Base-by-base conservation (phyloP, 306 rosid species). In the Senna tora region DNA sequence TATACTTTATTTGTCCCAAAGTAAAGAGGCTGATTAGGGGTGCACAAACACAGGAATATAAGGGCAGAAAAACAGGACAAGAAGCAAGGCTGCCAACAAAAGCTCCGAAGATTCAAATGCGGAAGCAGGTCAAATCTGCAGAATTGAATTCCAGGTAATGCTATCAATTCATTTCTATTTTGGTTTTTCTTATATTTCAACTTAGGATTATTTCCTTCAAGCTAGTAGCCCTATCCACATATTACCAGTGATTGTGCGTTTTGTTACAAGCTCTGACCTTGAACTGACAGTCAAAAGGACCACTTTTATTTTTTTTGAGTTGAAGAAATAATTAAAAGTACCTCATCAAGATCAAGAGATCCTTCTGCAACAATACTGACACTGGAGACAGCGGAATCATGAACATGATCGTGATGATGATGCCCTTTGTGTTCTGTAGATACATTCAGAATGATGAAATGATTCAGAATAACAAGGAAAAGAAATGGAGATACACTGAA, bases 291-390 rank as follows among this genome's bases (percentile, higher is more conserved):
- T 28, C 33, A 49, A n/a, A 12, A 53, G 43, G 58, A 11, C 34
- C 9, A 47, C 20, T 47, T 47, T 45, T 25, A 7, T 13, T 34
- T 49, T 7, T 13, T 34, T 49, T 7, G 47, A 19, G 45, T 25
- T 3, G 32, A 12, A 70, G 49, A 75, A 42, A 75, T 50, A 0
- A 43, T 1, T 25, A 12, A 19, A 60, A 64, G 74, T 82, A 93
- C 98, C 96, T 90, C 98, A 70, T 90, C 96, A 50, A 89, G 93
- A 75, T 90, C 93, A 69, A 93, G 90, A 65, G 80, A 77, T 76
- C 97, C 98, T 77, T 88, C 98, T 4, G 85, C 79, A 69, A 90
- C 96, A 71, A 93, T 88, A 75, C 91, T 88, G 72, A 90, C 89
- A 80, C 98, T 93, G 47, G 85, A 73, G 74, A 93, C 93, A 2